Evolutionary conservation across 2,329 filamentous ascomycete genomes (phyloP), one percentile per base, ranked within the genome.

Genomic region (Neospermospora avenae): DNA sequence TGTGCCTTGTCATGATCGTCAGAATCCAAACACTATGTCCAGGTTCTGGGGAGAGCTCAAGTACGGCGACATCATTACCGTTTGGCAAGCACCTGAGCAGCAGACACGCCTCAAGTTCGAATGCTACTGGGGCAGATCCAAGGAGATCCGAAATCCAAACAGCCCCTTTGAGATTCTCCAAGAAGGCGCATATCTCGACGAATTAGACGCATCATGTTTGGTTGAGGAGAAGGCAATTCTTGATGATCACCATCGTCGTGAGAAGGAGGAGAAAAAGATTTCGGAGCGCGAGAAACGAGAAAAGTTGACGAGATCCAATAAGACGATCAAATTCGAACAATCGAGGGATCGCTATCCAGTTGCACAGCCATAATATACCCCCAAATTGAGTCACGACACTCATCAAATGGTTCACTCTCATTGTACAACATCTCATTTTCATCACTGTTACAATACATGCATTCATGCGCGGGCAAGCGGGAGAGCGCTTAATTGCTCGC

Each of bases 51-150:
- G 89, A 25, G 84, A 85, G 58, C 74, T 97, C 14, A 84, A 91
- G 71, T 84, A 89, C 35, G 91, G 90, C 1, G 93, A 97, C 71
- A 79, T 85, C 24, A 82, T 97, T 51, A 84, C 85, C 2, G 83
- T 96, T 6, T 96, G 86, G 80, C 78, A 84, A 77, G 45, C 74
- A 70, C 37, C 60, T 49, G 0, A 57, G 13, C 24, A 58, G 42
- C 48, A 61, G 37, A 66, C 64, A 11, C 64, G 61, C 20, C 68
- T 72, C 22, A 57, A 61, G 35, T 73, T 73, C 41, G 70, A 72
- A 22, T 72, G 71, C 51, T 71, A 64, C 42, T 70, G 65, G 66
- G 70, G 71, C 5, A 61, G 59, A 34, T 70, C 68, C 3, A 69
- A 66, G 58, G 53, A 63, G 16, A 34, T 24, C 16, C 61, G 70